Evolutionary conservation across 805 yeast species (phyloP), one percentile per base, ranked within the genome.

Genomic region (Wickerhamiella galacta): DNA sequence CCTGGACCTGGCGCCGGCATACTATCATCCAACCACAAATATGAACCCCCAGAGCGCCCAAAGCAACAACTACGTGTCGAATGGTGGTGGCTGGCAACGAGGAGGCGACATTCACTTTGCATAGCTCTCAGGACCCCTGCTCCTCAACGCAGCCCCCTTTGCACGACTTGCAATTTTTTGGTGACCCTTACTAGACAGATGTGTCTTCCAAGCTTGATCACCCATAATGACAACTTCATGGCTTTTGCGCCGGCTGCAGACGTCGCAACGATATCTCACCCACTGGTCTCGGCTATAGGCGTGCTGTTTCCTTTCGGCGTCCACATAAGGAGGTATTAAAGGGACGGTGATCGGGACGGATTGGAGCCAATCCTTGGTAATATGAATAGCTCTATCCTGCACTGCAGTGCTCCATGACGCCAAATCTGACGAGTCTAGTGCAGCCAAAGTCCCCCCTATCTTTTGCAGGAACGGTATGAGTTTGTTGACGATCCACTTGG

Each of bases 401-500:
- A 82, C 95, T 4, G 53, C 52, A 1, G 49, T 42, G 3, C 58
- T 41, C 95, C 95, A 90, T 2, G 52, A 26, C 0, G 39, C 19
- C 31, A 87, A 52, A 50, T 82, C 75, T 0, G 90, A 69, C 1
- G 96, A 87, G 56, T 90, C 78, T 4, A 85, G 53, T 0, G 82
- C 46, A 39, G 68, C 79, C 4, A 80, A 48, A 25, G 68, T 64
- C 0, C 82, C 82, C 1, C 80, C 80, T 31, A 72, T 61, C 20
- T 64, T 60, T 14, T 53, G 51, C 14, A 75, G 50, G 51, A 75
- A 83, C 0, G 72, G 69, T 0, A 74, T 63, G 10, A 90, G 54
- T 37, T 72, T 60, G 42, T 76, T 79, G 31, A 66, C 64, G 39
- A 90, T 83, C 95, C 96, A 90, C 50, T 82, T 83, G 9, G 82